Conservation (phyloP, 306 rosid genomes). For the Cicer cuneatum region DNA sequence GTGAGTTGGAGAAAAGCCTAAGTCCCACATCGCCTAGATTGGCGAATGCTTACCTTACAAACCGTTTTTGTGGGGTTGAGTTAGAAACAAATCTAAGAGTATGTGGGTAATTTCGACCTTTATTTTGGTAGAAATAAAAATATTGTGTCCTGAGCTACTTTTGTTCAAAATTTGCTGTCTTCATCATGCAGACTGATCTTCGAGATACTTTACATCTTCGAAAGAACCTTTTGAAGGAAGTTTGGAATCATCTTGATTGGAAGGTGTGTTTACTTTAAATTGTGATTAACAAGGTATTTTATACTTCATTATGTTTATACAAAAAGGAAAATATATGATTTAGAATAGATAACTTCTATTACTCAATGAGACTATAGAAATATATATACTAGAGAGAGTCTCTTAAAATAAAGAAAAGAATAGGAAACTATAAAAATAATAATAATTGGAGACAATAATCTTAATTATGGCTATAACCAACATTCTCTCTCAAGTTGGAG, state of each 20-base stretch:
- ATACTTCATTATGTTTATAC: constrained; percentile 13
- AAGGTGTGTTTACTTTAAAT: constrained; percentile 61
- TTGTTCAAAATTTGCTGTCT: constrained; percentile 3
- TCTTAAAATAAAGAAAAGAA: not conserved
- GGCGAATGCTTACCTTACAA: not conserved
- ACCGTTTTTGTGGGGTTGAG: not conserved
- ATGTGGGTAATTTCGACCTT: constrained; percentile 2
- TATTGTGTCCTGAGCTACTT: constrained; percentile 4
- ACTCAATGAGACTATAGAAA: not conserved
- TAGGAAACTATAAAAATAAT: not conserved
- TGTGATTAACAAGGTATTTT: constrained; percentile 22
- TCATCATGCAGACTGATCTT: constrained; percentile 66
- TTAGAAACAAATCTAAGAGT: not conserved
- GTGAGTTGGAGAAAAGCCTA: constrained; percentile 11
- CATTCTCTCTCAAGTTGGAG: not conserved
- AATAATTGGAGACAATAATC: not conserved
- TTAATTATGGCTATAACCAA: not conserved
- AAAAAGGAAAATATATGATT: constrained; percentile 6
- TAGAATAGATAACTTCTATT: not conserved
- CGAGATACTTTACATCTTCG: constrained; percentile 71
- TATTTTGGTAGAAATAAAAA: constrained; percentile 6
- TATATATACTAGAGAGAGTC: not conserved
- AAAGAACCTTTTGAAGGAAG: constrained; percentile 71
- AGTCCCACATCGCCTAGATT: not conserved
- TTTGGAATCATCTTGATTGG: constrained; percentile 62